These are phyloP conservation scores for Porcisia deanei DNA, from an alignment of 208 protist species.

Conservation along the genomic window DNA sequence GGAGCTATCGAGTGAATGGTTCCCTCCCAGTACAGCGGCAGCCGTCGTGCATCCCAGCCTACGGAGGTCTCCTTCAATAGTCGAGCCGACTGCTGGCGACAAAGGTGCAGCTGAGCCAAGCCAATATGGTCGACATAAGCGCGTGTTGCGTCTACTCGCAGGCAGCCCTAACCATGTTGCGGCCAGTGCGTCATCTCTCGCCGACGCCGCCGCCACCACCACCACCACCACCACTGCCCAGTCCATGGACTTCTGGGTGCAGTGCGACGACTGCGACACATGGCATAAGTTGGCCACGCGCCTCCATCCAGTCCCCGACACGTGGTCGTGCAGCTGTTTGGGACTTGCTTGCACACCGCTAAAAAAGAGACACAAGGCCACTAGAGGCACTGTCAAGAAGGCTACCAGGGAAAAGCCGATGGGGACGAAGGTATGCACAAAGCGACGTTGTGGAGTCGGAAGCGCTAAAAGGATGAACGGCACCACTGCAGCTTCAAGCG, in stretches of 20 bases:
- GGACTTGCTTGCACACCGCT: conserved; percentile 26
- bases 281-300: conserved; percentile 47
- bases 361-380: neutral
- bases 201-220: neutral
- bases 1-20: conserved; percentile 30
- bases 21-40: conserved; percentile 22
- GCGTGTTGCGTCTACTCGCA: conserved; percentile 15
- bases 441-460: neutral
- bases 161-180: neutral
- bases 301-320: conserved; percentile 36
- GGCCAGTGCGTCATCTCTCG: neutral
- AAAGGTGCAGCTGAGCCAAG: neutral
- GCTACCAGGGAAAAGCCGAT: conserved; percentile 1
- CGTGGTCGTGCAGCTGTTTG: conserved; percentile 52
- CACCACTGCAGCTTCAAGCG: neutral
- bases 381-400: neutral
- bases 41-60: conserved; percentile 16
- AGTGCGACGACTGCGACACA: conserved; percentile 42
- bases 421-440: neutral
- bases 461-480: neutral
- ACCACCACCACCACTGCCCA: neutral
- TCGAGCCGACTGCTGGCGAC: neutral
- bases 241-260: conserved; percentile 42
- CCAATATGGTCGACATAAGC: neutral
- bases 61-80: neutral